Evolutionary conservation across 108 stramenopile species (phyloP).

Genomic region (Pinguiococcus pyrenoidosus): DNA sequence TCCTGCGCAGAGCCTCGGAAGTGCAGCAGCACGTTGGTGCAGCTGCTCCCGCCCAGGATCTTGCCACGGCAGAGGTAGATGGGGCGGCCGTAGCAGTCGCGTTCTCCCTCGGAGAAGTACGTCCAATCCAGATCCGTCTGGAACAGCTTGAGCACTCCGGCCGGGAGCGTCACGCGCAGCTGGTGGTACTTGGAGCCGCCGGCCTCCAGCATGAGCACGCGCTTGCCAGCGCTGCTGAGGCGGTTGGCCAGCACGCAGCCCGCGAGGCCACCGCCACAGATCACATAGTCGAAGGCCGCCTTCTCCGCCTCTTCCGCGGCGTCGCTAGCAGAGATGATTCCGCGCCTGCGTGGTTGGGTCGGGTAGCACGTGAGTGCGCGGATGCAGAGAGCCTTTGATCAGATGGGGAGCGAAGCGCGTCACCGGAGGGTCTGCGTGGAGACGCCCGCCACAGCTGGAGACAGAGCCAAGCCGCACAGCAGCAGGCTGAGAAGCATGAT

Average conservation of each 20-base stretch:
- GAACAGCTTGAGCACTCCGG: slow-evolving; percentile 10
- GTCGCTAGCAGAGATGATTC: no score
- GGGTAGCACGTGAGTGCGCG: no score
- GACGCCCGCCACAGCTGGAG: no score
- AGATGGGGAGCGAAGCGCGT: no score
- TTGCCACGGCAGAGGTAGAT: slow-evolving; percentile 41
- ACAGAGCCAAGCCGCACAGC: no score
- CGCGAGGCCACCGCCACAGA: slow-evolving; percentile 59
- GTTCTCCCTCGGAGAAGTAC: slow-evolving; percentile 9
- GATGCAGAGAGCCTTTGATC: no score
- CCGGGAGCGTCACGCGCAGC: slow-evolving; percentile 12
- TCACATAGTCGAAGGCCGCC: slow-evolving; percentile 57
- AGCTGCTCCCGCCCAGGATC: slow-evolving; percentile 47
- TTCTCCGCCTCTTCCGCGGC: no score
- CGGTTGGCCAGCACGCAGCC: slow-evolving; percentile 55
- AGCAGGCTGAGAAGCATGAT: no score
- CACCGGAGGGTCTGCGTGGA: no score
- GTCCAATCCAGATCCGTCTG: slow-evolving; percentile 20
- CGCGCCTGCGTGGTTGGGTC: no score
- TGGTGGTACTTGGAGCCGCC: slow-evolving; percentile 9
- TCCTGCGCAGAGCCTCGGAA: slow-evolving; percentile 41
- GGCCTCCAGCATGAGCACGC: slow-evolving; percentile 38
- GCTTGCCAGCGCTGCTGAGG: slow-evolving; percentile 20
- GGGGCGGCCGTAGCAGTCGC: neutral
- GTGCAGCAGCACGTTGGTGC: slow-evolving; percentile 43